Evolutionary conservation across 371 early-diverging fungal species (phyloP), one percentile per base, ranked within the genome.

Genomic region (Rhizopus stolonifer): DNA sequence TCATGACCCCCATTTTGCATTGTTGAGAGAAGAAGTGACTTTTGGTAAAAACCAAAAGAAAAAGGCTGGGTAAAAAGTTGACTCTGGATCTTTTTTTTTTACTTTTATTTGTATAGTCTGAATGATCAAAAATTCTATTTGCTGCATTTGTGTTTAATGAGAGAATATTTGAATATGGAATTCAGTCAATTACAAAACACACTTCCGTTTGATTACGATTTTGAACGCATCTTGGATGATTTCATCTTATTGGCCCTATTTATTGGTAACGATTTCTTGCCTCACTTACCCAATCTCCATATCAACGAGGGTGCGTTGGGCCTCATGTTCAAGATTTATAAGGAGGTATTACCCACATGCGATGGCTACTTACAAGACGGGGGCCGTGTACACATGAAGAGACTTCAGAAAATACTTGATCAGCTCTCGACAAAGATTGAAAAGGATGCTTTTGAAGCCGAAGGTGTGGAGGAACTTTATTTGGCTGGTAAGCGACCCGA

Each of bases 241-340:
- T 99, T 94, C 57, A 87, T 99, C 40, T 75, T 99, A 46, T 60
- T 99, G 60, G 88, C 86, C 29, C 88, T 98, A 62, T 92, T 99
- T 62, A 87, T 97, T 26, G 99, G 99, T 49, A 99, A 99, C 70
- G 99, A 99, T 75, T 99, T 99, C 70, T 65, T 99, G 60, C 99
- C 99, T 29, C 87, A 93, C 66, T 65, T 98, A 40, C 99, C 98
- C 32, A 89, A 85, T 49, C 81, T 99, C 21, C 94, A 99, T 51
- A 96, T 99, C 69, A 88, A 87, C 47, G 94, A 96, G 56, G 93
- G 95, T 32, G 99, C 96, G 0, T 70, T 99, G 34, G 89, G 84
- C 48, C 72, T 84, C 4, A 79, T 95, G 78, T 93, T 95, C 65
- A 81, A 83, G n/a, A 79, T 88, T 9, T 95, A 96, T 69, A 90